These are phyloP conservation scores for Neofusicoccum ribis DNA, from an alignment of 2,329 filamentous ascomycete species.

Conservation along the genomic window DNA sequence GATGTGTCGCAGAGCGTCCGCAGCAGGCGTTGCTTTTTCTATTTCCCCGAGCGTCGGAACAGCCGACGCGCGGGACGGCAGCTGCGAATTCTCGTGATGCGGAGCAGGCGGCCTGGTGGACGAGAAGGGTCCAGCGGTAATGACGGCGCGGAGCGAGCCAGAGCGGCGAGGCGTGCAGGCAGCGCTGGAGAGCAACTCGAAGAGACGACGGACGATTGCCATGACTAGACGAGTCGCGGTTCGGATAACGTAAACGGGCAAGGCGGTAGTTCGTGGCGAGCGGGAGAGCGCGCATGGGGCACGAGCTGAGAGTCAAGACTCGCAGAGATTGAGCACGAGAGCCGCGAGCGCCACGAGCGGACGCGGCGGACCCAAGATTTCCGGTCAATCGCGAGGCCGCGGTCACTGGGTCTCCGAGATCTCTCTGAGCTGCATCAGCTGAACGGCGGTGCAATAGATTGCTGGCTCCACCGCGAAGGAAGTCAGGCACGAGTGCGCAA, in stretches of 20 bases:
- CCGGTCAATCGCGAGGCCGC: not conserved
- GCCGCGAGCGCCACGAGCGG: no score
- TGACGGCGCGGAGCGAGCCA: conserved; percentile 9
- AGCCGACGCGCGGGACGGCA: not conserved
- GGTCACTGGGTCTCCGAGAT: not conserved
- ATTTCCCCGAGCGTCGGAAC: not conserved
- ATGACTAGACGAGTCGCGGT: not conserved
- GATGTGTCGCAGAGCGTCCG: not conserved
- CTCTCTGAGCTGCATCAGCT: not conserved
- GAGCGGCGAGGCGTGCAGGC: not conserved
- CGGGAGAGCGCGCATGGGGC: conserved; percentile 2
- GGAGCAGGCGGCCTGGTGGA: not conserved
- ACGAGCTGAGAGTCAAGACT: not conserved
- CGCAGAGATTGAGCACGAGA: no score
- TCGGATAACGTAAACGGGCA: conserved; percentile 10
- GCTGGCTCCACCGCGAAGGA: not conserved
- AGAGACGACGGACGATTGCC: not conserved
- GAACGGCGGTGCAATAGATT: not conserved
- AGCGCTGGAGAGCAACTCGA: not conserved
- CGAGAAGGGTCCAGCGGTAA: conserved; percentile 2
- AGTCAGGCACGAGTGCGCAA: not conserved
- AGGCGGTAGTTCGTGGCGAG: conserved; percentile 12
- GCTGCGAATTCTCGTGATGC: not conserved
- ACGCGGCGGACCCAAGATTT: not conserved
- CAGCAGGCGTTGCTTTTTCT: not conserved